These are phyloP conservation scores for Phytophthora lateralis DNA, from an alignment of 352 stramenopile genomes.

Conservation along the genomic window DNA sequence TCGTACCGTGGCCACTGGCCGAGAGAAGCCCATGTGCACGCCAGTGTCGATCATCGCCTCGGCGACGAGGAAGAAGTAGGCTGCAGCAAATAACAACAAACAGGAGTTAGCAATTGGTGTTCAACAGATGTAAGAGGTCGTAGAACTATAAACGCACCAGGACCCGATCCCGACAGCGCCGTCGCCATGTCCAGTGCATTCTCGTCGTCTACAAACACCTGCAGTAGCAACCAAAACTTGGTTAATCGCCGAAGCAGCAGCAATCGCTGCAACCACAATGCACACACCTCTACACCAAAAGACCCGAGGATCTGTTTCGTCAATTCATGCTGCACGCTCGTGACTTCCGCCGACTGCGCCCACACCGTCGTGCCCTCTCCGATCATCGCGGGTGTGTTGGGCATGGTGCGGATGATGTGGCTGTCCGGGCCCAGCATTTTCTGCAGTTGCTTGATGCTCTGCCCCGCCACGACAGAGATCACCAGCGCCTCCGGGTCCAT, in stretches of 20 bases:
- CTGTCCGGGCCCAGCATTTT: slow-evolving; percentile 60
- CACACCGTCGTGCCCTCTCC: slow-evolving; percentile 96
- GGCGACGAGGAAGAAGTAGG: slow-evolving; percentile 96
- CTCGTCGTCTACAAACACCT: slow-evolving; percentile 95
- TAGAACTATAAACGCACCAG: slow-evolving; percentile 41
- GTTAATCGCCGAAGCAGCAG: neutral
- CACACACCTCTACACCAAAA: slow-evolving; percentile 88
- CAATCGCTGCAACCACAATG: neutral
- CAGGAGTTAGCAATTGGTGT: neutral
- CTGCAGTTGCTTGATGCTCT: slow-evolving; percentile 80
- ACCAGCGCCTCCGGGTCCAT: slow-evolving; percentile 70
- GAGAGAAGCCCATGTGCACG: slow-evolving; percentile 96
- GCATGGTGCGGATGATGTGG: slow-evolving; percentile 93
- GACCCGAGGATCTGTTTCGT: slow-evolving; percentile 88
- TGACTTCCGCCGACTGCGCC: slow-evolving; percentile 81
- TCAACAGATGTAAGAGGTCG: neutral
- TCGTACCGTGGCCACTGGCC: slow-evolving; percentile 87
- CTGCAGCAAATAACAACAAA: slow-evolving; percentile 29
- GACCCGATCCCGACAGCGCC: slow-evolving; percentile 92
- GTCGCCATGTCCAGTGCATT: slow-evolving; percentile 95
- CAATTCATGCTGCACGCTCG: slow-evolving; percentile 71
- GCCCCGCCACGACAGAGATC: slow-evolving; percentile 86
- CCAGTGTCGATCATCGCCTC: slow-evolving; percentile 96
- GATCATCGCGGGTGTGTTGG: slow-evolving; percentile 96
- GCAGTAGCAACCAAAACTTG: neutral